Evolutionary conservation across 2,329 filamentous ascomycete species (phyloP).

Genomic region (Fusarium compactum): DNA sequence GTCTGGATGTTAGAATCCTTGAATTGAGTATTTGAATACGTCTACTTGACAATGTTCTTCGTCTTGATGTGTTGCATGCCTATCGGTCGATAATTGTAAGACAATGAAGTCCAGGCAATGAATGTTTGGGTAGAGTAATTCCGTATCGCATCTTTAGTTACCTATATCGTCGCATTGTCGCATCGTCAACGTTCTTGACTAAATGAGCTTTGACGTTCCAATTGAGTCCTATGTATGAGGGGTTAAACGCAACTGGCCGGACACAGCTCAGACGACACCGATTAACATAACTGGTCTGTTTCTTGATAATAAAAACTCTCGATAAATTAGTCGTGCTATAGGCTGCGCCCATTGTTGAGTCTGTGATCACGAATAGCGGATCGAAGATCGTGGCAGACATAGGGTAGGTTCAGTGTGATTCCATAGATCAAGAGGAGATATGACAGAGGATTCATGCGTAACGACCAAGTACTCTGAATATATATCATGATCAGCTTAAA

Average conservation of each 20-base stretch:
- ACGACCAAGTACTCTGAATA: rapidly evolving
- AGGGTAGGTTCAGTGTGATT: neutral
- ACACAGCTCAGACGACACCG: neutral
- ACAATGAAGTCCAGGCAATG: neutral
- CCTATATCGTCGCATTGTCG: no score
- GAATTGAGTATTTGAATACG: conserved; percentile 1
- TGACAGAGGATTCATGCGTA: neutral
- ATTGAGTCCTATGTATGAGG: neutral
- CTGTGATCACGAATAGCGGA: neutral
- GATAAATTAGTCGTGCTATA: neutral
- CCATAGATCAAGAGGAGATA: neutral
- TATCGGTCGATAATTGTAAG: no score
- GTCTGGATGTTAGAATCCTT: conserved; percentile 5
- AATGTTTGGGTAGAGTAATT: neutral
- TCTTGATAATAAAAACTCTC: neutral
- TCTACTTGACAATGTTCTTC: neutral
- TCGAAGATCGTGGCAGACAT: neutral
- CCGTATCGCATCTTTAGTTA: no score
- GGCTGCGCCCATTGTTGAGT: neutral
- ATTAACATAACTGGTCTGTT: rapidly evolving
- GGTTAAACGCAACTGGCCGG: neutral
- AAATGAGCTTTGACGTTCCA: no score
- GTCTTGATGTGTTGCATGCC: no score
- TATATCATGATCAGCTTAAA: rapidly evolving
- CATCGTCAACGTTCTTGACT: no score